Evolutionary conservation across 441 rosid genomes (phyloP), one percentile per base, ranked within the genome.

Genomic region (Breynia disticha): DNA sequence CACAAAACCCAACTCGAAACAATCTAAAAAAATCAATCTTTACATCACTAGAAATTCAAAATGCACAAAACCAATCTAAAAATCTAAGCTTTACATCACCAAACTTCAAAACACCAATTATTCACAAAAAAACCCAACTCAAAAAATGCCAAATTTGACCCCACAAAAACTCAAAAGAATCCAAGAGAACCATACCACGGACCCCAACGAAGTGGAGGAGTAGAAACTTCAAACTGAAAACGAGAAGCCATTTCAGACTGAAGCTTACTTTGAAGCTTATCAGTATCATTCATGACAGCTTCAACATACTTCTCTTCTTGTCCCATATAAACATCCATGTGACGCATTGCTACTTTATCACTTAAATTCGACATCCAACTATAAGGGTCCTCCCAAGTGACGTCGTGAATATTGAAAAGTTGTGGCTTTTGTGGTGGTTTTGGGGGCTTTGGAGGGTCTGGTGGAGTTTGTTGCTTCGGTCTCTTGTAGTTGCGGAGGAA

Each of bases 301-400:
- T 93, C 96, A 2, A 79, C 56, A 60, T 89, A 93, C 81, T 93
- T 93, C 73, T 89, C 97, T 60, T 93, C 99, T 65, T 83, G 93
- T 70, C 89, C 97, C 95, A 89, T 83, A 67, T 72, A 76, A 56
- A 85, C 76, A 64, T 86, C 97, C 99, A 93, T 89, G 66, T 89
- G 97, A 22, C 93, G 79, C 97, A 89, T 89, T 43, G 97, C 96
- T 46, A 86, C 99, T 67, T 83, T 83, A 70, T 93, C 97, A 28
- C 70, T 77, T 22, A 93, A 78, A 62, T 64, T 77, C 52, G 96
- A 81, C 96, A 93, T 93, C 99, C 99, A 93, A 63, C 83, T 75
- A 78, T 89, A 93, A 24, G 84, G 80, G 62, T 93, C 99, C 66
- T 86, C 88, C 99, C 97, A 89, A 14, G 85, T 73, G 24, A 44